These are phyloP conservation scores for Euryodendron excelsum DNA, from an alignment of 148 eudicot species.

Conservation along the genomic window DNA sequence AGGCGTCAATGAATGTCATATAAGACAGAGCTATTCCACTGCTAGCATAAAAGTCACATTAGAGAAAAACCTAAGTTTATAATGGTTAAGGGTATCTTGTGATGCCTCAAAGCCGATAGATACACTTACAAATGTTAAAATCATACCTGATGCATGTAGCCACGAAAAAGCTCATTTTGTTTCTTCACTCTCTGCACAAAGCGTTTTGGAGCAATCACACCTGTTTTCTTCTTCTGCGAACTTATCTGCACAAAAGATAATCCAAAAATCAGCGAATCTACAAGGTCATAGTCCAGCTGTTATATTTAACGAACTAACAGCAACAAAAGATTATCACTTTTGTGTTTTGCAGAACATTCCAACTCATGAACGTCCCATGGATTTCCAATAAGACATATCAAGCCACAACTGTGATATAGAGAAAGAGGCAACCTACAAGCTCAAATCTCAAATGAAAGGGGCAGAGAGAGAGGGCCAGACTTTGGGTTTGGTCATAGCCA, in stretches of 20 bases:
- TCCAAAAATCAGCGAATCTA: background rate
- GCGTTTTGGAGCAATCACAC: conserved; percentile 65
- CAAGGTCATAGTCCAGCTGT: background rate
- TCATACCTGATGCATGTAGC: conserved; percentile 91
- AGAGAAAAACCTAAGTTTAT: background rate
- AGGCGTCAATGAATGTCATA: background rate
- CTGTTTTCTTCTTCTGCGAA: conserved; percentile 72
- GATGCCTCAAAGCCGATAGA: background rate
- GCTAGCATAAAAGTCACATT: background rate
- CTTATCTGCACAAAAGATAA: conserved; percentile 34
- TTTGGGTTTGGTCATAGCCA: no score
- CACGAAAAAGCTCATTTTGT: conserved; percentile 75
- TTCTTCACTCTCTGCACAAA: conserved; percentile 63
- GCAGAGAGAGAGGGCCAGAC: no score
- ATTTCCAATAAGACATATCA: background rate
- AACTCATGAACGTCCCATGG: background rate
- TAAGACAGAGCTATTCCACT: background rate
- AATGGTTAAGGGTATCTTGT: background rate
- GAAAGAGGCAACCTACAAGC: no score
- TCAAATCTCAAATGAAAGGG: no score
- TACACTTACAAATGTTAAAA: background rate
- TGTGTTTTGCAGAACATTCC: background rate
- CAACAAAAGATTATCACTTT: background rate
- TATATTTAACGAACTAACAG: background rate
- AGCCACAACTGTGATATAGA: background rate